Percentiles rank a stretch among this genome's conserved stretches.
These are phyloP conservation scores for Suillus paluster DNA, from an alignment of 768 basidiomycete species.

Conservation along the genomic window DNA sequence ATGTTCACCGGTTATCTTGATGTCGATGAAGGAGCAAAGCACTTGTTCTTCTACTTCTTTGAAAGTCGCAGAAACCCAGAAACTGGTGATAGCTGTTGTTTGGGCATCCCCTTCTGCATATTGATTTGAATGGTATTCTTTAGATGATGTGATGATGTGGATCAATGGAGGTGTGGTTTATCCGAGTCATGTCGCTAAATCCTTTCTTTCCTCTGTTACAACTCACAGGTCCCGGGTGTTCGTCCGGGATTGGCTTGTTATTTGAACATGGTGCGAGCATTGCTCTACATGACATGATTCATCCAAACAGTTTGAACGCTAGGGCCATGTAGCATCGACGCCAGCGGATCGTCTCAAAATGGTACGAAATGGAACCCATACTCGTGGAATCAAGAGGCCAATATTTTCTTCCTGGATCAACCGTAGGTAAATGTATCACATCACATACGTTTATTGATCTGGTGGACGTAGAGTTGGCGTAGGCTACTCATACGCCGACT, in stretches of 20 bases:
- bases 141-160: slow-evolving; percentile 74
- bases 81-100: slow-evolving; percentile 30
- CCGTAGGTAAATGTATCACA: slow-evolving; percentile 36
- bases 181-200: not conserved
- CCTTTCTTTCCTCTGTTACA: slow-evolving; percentile 5
- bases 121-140: not conserved
- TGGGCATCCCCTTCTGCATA: no score
- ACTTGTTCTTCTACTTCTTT: slow-evolving; percentile 65
- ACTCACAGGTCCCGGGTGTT: slow-evolving; percentile 58
- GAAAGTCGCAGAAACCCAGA: slow-evolving; percentile 53
- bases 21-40: slow-evolving; percentile 52
- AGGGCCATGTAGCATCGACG: slow-evolving; percentile 68
- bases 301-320: slow-evolving; percentile 32
- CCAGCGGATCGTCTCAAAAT: slow-evolving; percentile 55
- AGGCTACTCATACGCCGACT: slow-evolving; percentile 74
- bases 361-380: slow-evolving; percentile 67
- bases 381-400: slow-evolving; percentile 68
- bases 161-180: slow-evolving; percentile 60
- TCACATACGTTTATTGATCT: not conserved
- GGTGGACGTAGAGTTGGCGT: slow-evolving; percentile 56
- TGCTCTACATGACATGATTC: slow-evolving; percentile 28
- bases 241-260: slow-evolving; percentile 57
- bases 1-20: slow-evolving; percentile 54
- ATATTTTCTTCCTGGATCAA: slow-evolving; percentile 76
- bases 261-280: slow-evolving; percentile 53